phyloP scores from a whole-genome alignment of 225 moss, liverwort and hornwort species.

The Pseudisothecium myosuroides region DNA sequence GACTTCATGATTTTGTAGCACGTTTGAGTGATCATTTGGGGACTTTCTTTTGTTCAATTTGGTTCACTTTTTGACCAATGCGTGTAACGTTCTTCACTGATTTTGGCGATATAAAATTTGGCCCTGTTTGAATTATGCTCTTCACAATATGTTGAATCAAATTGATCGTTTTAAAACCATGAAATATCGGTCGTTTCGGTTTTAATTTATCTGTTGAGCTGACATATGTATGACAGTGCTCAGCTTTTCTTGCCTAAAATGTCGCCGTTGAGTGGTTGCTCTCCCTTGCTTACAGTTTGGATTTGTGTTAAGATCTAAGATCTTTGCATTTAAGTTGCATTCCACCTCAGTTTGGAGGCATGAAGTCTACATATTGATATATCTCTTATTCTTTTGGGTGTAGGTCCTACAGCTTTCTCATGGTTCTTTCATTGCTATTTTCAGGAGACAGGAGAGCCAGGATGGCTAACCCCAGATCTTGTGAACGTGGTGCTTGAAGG shows the following conservation, averaged over 20 bases:
- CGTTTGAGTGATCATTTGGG: not conserved
- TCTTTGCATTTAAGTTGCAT: not conserved
- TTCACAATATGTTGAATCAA: not conserved
- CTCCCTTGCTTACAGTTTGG: not conserved
- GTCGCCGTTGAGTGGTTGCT: not conserved
- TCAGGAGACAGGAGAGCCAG: conserved; percentile 13
- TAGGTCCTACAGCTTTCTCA: not conserved
- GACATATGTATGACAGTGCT: not conserved
- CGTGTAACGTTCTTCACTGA: not conserved
- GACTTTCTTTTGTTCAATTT: not conserved
- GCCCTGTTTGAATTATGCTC: not conserved
- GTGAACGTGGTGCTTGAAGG: conserved; percentile 31
- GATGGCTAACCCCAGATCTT: conserved; percentile 32
- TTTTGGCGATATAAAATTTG: not conserved
- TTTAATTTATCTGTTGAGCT: not conserved
- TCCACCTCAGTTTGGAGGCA: not conserved
- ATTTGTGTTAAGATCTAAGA: not conserved
- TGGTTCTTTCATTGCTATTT: not conserved
- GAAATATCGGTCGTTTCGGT: not conserved
- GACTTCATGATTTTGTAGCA: not conserved
- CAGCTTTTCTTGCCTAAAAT: not conserved
- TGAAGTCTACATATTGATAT: not conserved
- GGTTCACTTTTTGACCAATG: not conserved
- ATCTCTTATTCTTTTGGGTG: not conserved
- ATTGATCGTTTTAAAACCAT: not conserved